These are phyloP conservation scores for Sextonia rubra DNA, from an alignment of 164 flowering plant species.

Conservation along the genomic window DNA sequence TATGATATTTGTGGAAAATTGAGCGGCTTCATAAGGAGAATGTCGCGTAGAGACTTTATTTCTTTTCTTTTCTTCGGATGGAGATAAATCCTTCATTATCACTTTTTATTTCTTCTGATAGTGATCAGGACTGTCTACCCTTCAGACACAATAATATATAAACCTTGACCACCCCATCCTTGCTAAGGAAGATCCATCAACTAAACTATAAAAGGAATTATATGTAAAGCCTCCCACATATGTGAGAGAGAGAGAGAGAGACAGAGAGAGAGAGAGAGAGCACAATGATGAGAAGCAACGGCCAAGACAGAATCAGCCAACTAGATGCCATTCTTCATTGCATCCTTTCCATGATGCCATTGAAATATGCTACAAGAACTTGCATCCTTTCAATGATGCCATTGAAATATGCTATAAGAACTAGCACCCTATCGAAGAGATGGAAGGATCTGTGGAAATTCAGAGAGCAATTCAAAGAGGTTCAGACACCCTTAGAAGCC, in stretches of 20 bases:
- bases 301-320: not conserved
- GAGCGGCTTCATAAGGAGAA: no score
- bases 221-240: slow-evolving; percentile 1
- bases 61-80: no score
- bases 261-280: no score
- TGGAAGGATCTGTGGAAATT: slow-evolving; percentile 6
- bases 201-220: no score
- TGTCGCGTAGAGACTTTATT: no score
- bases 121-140: slow-evolving; percentile 1
- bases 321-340: slow-evolving; percentile 1
- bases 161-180: no score
- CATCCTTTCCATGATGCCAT: not conserved
- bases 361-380: no score
- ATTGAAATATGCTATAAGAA: slow-evolving; percentile 3
- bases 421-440: slow-evolving; percentile 9
- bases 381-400: slow-evolving; percentile 11
- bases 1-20: no score
- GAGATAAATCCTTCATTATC: no score
- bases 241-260: no score
- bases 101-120: no score
- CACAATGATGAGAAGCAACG: not conserved
- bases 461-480: slow-evolving; percentile 1
- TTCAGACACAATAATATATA: not conserved
- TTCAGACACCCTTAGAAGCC: slow-evolving; percentile 3
- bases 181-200: no score